Conservation (phyloP, 2,329 filamentous ascomycete genomes). For the Ophiocordyceps camponoti-leonardi region DNA sequence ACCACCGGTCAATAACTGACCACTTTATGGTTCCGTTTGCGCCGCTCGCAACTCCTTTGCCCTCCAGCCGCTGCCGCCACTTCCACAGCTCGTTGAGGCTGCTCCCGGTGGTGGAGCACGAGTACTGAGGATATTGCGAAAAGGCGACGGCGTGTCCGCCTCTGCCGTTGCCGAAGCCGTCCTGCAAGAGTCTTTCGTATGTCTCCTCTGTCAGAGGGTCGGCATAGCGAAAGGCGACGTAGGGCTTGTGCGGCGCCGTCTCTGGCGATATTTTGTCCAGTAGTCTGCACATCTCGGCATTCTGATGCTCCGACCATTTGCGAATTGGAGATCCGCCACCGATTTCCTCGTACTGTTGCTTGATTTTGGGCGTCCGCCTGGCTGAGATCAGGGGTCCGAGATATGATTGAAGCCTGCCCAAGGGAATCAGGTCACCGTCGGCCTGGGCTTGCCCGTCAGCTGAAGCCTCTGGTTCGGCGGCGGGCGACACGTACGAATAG, state of each 20-base stretch:
- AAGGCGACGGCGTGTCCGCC: constrained; percentile 94
- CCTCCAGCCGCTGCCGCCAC: constrained; percentile 78
- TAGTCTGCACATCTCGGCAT: constrained; percentile 90
- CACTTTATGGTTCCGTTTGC: constrained; percentile 61
- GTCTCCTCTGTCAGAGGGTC: constrained; percentile 86
- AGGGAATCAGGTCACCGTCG: constrained; percentile 87
- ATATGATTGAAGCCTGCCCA: constrained; percentile 80
- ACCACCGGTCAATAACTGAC: constrained; percentile 98
- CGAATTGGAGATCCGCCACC: constrained; percentile 95
- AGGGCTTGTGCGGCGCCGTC: constrained; percentile 91
- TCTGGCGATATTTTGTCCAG: constrained; percentile 81
- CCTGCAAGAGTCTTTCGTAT: constrained; percentile 65
- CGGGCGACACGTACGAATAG: constrained; percentile 56
- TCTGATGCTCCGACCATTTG: constrained; percentile 95
- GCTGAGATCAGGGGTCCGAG: constrained; percentile 74
- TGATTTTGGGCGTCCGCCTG: constrained; percentile 85
- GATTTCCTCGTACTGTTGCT: constrained; percentile 89
- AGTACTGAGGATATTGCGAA: constrained; percentile 97
- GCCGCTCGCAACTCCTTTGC: constrained; percentile 41
- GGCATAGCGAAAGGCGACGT: constrained; percentile 93
- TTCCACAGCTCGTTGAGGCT: constrained; percentile 97
- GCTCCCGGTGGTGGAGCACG: constrained; percentile 91
- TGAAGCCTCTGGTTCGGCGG: not conserved
- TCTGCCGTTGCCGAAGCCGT: constrained; percentile 78
- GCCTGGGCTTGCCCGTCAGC: constrained; percentile 32